Evolutionary conservation across 1,139 yeast species (phyloP).

Genomic region (Magnusiomyces fungicola): DNA sequence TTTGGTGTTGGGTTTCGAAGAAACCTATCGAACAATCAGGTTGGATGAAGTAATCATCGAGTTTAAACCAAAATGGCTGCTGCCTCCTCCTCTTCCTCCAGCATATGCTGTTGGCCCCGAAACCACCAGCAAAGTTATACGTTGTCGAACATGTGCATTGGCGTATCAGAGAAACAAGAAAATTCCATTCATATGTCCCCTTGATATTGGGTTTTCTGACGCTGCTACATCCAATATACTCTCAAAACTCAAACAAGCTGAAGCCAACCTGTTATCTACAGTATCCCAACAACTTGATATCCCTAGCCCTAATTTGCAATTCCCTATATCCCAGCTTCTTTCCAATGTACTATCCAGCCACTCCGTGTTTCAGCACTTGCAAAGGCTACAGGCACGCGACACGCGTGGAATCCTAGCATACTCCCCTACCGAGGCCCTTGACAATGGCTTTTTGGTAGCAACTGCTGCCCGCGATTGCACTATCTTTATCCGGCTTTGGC

Average conservation of each 20-base stretch:
- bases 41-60: slow-evolving; percentile 27
- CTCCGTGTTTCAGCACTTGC: slow-evolving; percentile 22
- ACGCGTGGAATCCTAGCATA: slow-evolving; percentile 22
- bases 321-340: slow-evolving; percentile 8
- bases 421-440: slow-evolving; percentile 15
- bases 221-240: no score
- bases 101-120: slow-evolving; percentile 13
- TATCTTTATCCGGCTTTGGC: slow-evolving; percentile 27
- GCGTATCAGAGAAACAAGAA: slow-evolving; percentile 26
- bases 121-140: slow-evolving; percentile 9
- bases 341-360: slow-evolving; percentile 7
- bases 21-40: no score
- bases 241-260: no score
- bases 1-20: no score
- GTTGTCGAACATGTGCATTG: slow-evolving; percentile 42
- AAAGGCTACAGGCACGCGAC: slow-evolving; percentile 24
- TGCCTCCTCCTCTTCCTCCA: slow-evolving; percentile 33
- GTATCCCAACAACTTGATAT: no score
- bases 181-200: slow-evolving; percentile 31
- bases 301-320: no score
- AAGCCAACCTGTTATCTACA: no score
- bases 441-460: slow-evolving; percentile 27
- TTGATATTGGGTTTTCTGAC: slow-evolving; percentile 27
- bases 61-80: slow-evolving; percentile 43
- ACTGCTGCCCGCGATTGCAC: slow-evolving; percentile 38